Evolutionary conservation across 1,284 basidiomycete species (phyloP), one percentile per base, ranked within the genome.

Genomic region (Ceratobasidium sp.): DNA sequence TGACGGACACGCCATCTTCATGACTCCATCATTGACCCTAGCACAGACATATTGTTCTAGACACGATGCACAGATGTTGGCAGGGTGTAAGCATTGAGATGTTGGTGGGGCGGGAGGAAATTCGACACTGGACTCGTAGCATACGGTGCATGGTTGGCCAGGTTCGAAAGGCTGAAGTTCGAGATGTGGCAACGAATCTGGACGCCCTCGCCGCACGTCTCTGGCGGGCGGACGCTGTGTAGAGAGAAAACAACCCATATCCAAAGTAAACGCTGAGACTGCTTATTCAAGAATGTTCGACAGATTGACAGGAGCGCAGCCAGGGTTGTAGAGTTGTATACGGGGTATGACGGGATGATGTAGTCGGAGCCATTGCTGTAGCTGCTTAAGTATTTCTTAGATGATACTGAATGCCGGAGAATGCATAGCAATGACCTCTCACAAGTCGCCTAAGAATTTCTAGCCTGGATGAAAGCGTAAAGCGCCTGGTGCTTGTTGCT

Each of bases 101-200:
- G 72, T 75, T 10, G 72, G 72, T 58, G 72, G 44, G 23, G 2
- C 23, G 26, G 15, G n/a, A 46, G 72, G 72, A 55, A 75, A 55
- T 12, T 39, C 33, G 4, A 53, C 61, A 28, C 42, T 51, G 20
- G 39, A 6, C 15, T 72, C 72, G 44, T 64, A 53, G 39, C 72
- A 75, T 40, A 75, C 33, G 7, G 42, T 18, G 28, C 72, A 75
- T 5, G 26, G 49, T 39, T 44, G 61, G n/a, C 39, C 20, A 3
- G 33, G 23, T 58, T 26, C 26, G 28, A 40, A 15, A 12, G 26
- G 20, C 15, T 13, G n/a, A 60, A 33, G 49, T 51, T 51, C 15
- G 18, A 51, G 49, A n/a, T 51, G 49, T 13, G 49, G 49, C 18
- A 51, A 51, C 49, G n/a, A 51, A n/a, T 20, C 18, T 51, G 49